Conservation (phyloP, 106 monocot genomes). For the Acorus gramineus region DNA sequence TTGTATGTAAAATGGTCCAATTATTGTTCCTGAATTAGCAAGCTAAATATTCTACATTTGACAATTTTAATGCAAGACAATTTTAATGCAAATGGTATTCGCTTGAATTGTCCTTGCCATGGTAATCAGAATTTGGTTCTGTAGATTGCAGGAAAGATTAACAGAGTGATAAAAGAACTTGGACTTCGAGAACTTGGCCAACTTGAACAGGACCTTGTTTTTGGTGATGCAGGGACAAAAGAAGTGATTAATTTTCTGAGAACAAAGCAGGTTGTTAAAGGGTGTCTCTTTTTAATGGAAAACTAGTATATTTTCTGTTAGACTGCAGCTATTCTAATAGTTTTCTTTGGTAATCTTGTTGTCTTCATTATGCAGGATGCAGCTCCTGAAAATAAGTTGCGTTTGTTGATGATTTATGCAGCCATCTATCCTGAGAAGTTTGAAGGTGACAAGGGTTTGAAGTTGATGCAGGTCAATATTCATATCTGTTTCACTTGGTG, state of each 20-base stretch:
- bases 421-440: constrained; percentile 62
- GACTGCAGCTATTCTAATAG: too few species aligned
- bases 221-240: constrained; percentile 73
- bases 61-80: too few species aligned
- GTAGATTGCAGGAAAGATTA: constrained; percentile 72
- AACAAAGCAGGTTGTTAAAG: constrained; percentile 39
- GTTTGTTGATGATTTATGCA: constrained; percentile 64
- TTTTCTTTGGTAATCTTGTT: not conserved
- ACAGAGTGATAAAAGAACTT: constrained; percentile 36
- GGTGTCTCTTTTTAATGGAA: not conserved
- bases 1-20: too few species aligned
- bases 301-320: too few species aligned
- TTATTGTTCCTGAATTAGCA: too few species aligned
- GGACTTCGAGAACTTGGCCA: constrained; percentile 52
- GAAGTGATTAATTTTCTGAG: constrained; percentile 63
- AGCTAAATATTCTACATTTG: too few species aligned
- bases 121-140: not conserved
- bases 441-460: constrained; percentile 61
- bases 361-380: constrained; percentile 36
- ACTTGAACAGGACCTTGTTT: constrained; percentile 74
- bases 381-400: constrained; percentile 54
- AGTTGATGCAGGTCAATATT: constrained; percentile 55
- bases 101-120: too few species aligned
- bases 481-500: not conserved
- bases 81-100: too few species aligned